These are phyloP conservation scores for Ilex aquifolium DNA, from an alignment of 257 asterid species.

Conservation along the genomic window DNA sequence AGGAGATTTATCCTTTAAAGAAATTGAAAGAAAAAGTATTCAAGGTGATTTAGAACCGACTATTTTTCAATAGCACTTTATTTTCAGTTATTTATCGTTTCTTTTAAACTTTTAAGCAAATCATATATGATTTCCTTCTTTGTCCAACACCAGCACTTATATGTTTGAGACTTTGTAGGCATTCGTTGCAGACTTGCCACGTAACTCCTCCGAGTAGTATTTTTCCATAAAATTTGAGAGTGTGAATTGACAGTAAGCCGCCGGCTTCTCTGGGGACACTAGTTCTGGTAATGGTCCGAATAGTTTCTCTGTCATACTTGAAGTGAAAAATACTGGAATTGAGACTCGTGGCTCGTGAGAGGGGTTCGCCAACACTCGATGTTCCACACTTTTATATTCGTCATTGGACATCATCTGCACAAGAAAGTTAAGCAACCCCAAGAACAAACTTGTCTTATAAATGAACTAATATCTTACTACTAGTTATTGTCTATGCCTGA, in stretches of 20 bases:
- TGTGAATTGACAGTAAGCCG: constrained; percentile 21
- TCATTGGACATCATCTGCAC: constrained; percentile 42
- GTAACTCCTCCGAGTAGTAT: constrained; percentile 41
- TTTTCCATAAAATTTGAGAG: constrained; percentile 20
- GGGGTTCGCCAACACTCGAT: constrained; percentile 37
- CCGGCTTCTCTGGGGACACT: constrained; percentile 26
- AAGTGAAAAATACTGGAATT: constrained; percentile 31
- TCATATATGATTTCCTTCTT: too few relatives aligned
- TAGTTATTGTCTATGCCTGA: too few relatives aligned
- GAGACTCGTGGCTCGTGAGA: constrained; percentile 29
- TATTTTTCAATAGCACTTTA: too few relatives aligned
- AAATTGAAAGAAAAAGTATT: too few relatives aligned
- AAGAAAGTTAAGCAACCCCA: neutral
- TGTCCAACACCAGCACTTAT: too few relatives aligned
- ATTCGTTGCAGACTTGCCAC: constrained; percentile 31
- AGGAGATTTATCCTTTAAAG: too few relatives aligned
- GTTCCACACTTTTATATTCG: constrained; percentile 38
- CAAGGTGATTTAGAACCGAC: too few relatives aligned
- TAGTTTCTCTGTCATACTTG: constrained; percentile 19
- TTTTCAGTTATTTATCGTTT: too few relatives aligned
- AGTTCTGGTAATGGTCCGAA: constrained; percentile 35
- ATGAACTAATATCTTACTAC: too few relatives aligned
- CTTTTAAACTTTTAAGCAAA: too few relatives aligned
- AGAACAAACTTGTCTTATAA: too few relatives aligned
- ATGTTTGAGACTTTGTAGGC: constrained; percentile 15